Base-by-base conservation (phyloP, 345 rosid species). In the Diplotaxis tenuifolia region DNA sequence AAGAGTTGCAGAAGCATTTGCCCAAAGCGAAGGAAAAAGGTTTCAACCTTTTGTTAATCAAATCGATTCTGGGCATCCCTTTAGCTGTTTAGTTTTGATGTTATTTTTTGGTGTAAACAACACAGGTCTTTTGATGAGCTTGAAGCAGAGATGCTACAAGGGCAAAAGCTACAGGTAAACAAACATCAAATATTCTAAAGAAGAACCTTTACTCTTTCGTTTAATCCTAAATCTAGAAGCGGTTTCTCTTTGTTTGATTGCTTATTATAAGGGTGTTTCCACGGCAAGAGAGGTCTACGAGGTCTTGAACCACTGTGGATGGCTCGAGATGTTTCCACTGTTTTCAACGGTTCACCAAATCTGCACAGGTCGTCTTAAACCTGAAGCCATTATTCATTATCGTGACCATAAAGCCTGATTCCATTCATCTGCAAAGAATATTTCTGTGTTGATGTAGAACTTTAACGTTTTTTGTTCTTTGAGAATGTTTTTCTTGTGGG, bases 121-220 rank as follows among this genome's bases (percentile, higher is more conserved):
- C 3, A 10, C 86, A 92, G 99, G 82, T 87, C 94, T n/a, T 95
- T 95, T 22, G 96, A 95, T 73, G 99, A 92, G 74, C 96, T 92
- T 61, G 99, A 95, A 78, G 96, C 90, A 45, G 96, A 90, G 84
- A 87, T 95, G 89, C 72, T 95, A 78, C 87, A 88, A 74, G 99
- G 99, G 47, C 99, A 95, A 72, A 95, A 92, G 73, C 83, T 95
- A 68, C 98, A 92, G 96, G 99, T 95, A 84, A 49, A 52, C 27
- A 25, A 32, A n/a, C n/a, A n/a, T 32, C 0, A 16, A 19, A n/a
- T 0, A 1, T 12, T n/a, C 10, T 22, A 21, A 28, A 52, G 15
- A 31, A 16, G 40, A 21, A 72, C 10, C 34, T 53, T 21, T 9
- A 47, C 62, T 31, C 67, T 10, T 10, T 73, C n/a, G 19, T 15